Evolutionary conservation across 2,329 filamentous ascomycete species (phyloP).

Genomic region (Phialophora expanda): DNA sequence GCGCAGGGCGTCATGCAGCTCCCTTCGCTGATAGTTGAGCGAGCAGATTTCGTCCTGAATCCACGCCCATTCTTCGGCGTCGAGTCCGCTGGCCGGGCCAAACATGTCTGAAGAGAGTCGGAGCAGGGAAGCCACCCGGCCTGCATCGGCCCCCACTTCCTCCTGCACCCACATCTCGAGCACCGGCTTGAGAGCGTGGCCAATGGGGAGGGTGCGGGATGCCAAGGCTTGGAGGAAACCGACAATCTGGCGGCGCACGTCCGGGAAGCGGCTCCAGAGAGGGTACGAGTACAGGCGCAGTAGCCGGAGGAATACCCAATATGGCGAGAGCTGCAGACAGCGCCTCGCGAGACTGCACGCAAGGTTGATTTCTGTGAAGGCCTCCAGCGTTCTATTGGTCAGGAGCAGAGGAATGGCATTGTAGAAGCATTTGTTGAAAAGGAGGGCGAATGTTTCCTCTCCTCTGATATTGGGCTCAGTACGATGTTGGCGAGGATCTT

Average conservation of each 20-base stretch:
- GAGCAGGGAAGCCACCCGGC: conserved; percentile 13
- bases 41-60: conserved; percentile 27
- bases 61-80: conserved; percentile 20
- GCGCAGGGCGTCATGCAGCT: conserved; percentile 18
- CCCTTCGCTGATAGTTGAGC: conserved; percentile 15
- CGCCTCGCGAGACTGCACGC: conserved; percentile 19
- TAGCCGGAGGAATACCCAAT: conserved; percentile 21
- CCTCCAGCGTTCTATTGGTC: conserved; percentile 15
- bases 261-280: conserved; percentile 21
- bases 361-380: conserved; percentile 17
- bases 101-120: conserved; percentile 18
- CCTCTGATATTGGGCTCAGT: too few species aligned
- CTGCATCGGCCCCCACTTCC: conserved; percentile 4
- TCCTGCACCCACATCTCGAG: conserved; percentile 18
- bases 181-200: conserved; percentile 12
- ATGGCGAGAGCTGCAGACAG: conserved; percentile 19
- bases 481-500: not conserved
- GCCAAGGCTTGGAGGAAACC: conserved; percentile 16
- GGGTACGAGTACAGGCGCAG: conserved; percentile 20
- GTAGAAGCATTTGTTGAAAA: conserved; percentile 26
- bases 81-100: conserved; percentile 15
- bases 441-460: not conserved
- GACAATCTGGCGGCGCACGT: conserved; percentile 20
- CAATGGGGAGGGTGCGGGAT: conserved; percentile 11
- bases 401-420: conserved; percentile 18